These are phyloP conservation scores for Durusdinium trenchii DNA, from an alignment of 73 alveolate genomes.

Conservation along the genomic window DNA sequence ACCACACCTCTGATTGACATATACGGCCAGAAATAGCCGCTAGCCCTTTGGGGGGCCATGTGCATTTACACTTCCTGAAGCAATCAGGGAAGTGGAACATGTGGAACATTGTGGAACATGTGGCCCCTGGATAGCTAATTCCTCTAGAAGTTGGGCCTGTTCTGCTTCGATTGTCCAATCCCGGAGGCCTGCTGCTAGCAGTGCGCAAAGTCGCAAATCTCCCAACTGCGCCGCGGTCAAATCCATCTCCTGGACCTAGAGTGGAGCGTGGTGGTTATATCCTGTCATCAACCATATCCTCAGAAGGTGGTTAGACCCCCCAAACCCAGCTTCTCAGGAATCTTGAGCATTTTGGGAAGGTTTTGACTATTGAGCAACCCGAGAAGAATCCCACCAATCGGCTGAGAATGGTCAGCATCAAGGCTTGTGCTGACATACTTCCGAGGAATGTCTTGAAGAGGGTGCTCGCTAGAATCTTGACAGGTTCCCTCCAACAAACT, in stretches of 20 bases:
- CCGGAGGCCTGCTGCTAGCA: constrained; percentile 9
- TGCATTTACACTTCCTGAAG: no score
- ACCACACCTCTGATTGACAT: no score
- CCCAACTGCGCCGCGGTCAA: constrained; percentile 36
- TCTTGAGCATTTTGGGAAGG: neutral
- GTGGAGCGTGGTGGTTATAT: neutral
- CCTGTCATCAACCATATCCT: neutral
- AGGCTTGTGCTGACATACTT: neutral
- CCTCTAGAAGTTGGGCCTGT: no score
- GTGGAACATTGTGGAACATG: no score
- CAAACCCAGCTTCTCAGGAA: neutral
- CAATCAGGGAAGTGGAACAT: no score
- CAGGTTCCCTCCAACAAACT: no score
- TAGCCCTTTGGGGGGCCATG: no score
- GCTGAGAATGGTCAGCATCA: neutral
- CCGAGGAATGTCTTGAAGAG: no score
- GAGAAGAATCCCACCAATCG: neutral
- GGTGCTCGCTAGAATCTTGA: no score
- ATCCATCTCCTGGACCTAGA: constrained; percentile 21
- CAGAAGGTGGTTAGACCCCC: neutral
- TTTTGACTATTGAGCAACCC: neutral
- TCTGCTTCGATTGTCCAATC: no score
- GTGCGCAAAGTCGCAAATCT: constrained; percentile 4
- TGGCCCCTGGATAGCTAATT: no score
- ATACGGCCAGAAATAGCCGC: neutral